These are phyloP conservation scores for Licmophora abbreviata DNA, from an alignment of 108 stramenopile species.

Conservation along the genomic window DNA sequence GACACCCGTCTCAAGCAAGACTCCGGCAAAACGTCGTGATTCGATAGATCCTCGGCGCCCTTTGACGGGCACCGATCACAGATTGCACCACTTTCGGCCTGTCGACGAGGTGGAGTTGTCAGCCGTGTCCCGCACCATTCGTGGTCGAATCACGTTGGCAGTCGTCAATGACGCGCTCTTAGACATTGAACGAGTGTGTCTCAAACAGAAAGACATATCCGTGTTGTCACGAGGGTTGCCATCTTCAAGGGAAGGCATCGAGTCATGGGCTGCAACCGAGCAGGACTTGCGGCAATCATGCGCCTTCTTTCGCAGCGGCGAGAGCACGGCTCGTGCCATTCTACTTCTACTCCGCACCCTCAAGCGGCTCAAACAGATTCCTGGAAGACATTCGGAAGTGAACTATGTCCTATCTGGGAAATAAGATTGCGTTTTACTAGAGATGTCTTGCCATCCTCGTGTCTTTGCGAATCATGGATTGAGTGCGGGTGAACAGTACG, in stretches of 20 bases:
- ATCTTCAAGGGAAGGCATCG: slow-evolving; percentile 9
- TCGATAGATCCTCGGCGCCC: too few relatives aligned
- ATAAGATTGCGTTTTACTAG: too few relatives aligned
- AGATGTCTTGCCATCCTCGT: too few relatives aligned
- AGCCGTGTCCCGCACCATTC: neutral
- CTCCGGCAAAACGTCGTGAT: too few relatives aligned
- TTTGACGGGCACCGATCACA: too few relatives aligned
- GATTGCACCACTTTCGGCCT: too few relatives aligned
- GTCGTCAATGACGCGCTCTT: slow-evolving; percentile 40
- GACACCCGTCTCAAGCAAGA: too few relatives aligned
- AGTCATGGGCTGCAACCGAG: slow-evolving; percentile 26
- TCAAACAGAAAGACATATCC: slow-evolving; percentile 11
- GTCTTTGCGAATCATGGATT: too few relatives aligned
- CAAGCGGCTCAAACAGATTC: slow-evolving; percentile 37
- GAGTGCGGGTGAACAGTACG: too few relatives aligned
- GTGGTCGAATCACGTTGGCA: slow-evolving; percentile 3
- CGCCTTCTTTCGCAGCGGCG: slow-evolving; percentile 49
- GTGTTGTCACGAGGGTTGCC: neutral
- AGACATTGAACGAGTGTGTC: slow-evolving; percentile 21
- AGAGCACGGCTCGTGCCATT: slow-evolving; percentile 37
- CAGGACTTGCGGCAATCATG: slow-evolving; percentile 43
- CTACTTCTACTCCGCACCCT: slow-evolving; percentile 27
- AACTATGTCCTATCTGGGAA: slow-evolving; percentile 20
- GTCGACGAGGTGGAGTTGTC: neutral
- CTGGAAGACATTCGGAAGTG: slow-evolving; percentile 15